phyloP scores from a whole-genome alignment of 768 basidiomycete genomes.

The Boletus rex-veris region DNA sequence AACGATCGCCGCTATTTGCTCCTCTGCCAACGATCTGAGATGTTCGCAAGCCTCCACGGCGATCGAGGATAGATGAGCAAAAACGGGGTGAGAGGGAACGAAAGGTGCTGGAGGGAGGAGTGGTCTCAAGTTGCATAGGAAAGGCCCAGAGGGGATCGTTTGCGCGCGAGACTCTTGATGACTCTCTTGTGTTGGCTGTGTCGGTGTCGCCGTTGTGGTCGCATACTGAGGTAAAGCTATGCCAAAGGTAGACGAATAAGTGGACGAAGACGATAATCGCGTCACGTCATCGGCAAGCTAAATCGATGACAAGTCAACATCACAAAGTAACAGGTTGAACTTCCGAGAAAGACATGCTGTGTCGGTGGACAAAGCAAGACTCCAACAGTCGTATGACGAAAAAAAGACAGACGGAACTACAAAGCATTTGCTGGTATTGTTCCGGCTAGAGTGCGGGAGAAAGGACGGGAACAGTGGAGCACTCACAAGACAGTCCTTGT shows the following conservation, averaged over 20 bases:
- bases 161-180: conserved; percentile 26
- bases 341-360: conserved; percentile 6
- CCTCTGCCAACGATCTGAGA: conserved; percentile 56
- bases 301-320: conserved; percentile 16
- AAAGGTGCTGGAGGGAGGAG: conserved; percentile 76
- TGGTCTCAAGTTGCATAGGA: conserved; percentile 53
- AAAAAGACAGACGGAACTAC: neutral
- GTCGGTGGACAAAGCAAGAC: conserved; percentile 6
- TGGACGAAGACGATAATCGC: conserved; percentile 35
- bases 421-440: neutral
- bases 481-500: conserved; percentile 66
- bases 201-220: conserved; percentile 21
- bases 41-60: conserved; percentile 54
- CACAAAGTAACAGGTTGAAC: neutral
- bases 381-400: conserved; percentile 3
- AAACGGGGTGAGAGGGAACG: conserved; percentile 70
- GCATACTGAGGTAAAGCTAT: conserved; percentile 39
- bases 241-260: conserved; percentile 46
- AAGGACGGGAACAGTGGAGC: neutral
- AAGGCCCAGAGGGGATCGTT: conserved; percentile 27
- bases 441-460: neutral
- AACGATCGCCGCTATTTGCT: conserved; percentile 50
- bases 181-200: conserved; percentile 26
- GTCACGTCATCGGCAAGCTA: conserved; percentile 27
- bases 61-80: conserved; percentile 57